Evolutionary conservation across 495 filamentous ascomycete genomes (phyloP).

Genomic region (Evansstolkia leycettana): DNA sequence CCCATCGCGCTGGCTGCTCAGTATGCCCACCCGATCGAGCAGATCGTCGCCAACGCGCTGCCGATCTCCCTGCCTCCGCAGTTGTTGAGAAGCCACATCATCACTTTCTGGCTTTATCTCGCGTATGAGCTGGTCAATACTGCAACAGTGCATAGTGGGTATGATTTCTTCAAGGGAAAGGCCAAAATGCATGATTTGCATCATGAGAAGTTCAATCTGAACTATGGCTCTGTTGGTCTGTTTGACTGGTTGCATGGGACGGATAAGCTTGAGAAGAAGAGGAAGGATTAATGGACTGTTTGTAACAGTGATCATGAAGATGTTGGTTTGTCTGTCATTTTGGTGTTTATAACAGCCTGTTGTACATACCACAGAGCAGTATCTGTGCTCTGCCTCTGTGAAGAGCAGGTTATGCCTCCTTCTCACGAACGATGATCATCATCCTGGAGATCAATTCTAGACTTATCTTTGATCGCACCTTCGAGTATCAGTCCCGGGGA

Average conservation of each 20-base stretch:
- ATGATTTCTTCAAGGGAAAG: conserved; percentile 32
- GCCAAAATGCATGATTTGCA: conserved; percentile 41
- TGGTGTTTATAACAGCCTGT: no score
- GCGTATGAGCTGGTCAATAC: conserved; percentile 36
- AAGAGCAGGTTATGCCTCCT: no score
- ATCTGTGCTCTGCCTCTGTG: no score
- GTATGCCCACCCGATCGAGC: conserved; percentile 47
- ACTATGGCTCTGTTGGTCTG: conserved; percentile 2
- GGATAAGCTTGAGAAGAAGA: neutral
- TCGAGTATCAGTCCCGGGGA: no score
- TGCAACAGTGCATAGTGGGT: conserved; percentile 41
- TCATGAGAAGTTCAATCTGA: conserved; percentile 4
- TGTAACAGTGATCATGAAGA: neutral
- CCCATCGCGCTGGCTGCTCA: conserved; percentile 46
- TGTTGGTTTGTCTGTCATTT: no score
- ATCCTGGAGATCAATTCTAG: no score
- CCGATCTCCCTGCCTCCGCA: conserved; percentile 41
- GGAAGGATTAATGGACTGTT: neutral
- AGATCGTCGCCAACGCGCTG: conserved; percentile 40
- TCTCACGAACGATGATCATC: no score
- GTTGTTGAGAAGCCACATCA: conserved; percentile 30
- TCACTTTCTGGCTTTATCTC: conserved; percentile 41
- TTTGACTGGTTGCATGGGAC: conserved; percentile 5
- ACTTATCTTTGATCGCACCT: no score
- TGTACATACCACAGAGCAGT: no score